These are phyloP conservation scores for Aspergillus sp. DNA, from an alignment of 2,329 filamentous ascomycete species.

Conservation along the genomic window DNA sequence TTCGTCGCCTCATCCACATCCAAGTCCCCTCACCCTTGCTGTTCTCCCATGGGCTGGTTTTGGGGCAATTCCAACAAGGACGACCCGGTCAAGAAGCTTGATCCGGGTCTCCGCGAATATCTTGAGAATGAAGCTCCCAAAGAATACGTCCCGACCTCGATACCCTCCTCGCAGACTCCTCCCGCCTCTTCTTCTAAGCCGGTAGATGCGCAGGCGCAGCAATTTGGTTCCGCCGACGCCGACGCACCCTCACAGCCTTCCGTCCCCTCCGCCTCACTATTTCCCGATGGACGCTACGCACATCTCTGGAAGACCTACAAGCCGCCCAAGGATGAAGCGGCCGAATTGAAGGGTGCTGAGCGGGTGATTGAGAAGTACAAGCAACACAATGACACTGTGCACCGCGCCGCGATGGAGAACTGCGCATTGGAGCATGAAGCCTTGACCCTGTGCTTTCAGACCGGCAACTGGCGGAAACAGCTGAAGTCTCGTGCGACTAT, in stretches of 20 bases:
- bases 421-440: constrained; percentile 83
- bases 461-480: constrained; percentile 64
- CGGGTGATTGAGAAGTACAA: constrained; percentile 82
- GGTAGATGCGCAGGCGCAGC: constrained; percentile 21
- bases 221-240: constrained; percentile 17
- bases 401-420: constrained; percentile 83
- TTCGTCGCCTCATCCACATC: not conserved
- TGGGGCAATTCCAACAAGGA: constrained; percentile 54
- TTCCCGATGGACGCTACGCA: constrained; percentile 70
- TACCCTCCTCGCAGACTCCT: constrained; percentile 18
- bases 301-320: constrained; percentile 92
- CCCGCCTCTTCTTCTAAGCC: constrained; percentile 7
- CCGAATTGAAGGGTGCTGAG: constrained; percentile 74
- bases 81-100: constrained; percentile 71
- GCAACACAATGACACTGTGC: constrained; percentile 73
- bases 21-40: not conserved
- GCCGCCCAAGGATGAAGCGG: constrained; percentile 66
- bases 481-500: constrained; percentile 60
- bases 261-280: constrained; percentile 55
- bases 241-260: constrained; percentile 30
- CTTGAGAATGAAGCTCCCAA: constrained; percentile 77
- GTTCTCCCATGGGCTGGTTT: constrained; percentile 56
- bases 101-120: constrained; percentile 79
- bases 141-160: constrained; percentile 54
- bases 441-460: constrained; percentile 77